Conservation (phyloP, 805 yeast species). For the Candida boidinii region DNA sequence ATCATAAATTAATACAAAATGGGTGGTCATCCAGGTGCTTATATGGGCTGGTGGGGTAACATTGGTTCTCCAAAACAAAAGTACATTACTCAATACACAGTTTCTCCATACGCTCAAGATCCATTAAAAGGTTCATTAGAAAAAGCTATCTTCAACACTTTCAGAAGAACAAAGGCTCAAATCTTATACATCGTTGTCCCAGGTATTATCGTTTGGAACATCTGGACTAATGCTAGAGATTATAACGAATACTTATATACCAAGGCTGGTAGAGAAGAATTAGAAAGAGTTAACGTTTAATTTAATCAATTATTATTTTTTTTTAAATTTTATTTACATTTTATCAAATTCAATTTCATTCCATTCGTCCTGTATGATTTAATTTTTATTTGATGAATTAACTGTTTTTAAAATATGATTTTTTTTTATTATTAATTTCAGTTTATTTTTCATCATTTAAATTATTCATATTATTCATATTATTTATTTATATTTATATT, state of each 20-base stretch:
- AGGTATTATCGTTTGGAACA: constrained; percentile 68
- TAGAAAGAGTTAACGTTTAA: constrained; percentile 50
- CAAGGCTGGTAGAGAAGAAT: constrained; percentile 95
- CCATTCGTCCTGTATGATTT: too few relatives aligned
- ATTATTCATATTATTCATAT: too few relatives aligned
- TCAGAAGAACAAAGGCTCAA: constrained; percentile 90
- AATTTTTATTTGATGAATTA: too few relatives aligned
- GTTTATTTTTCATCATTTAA: too few relatives aligned
- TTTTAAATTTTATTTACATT: too few relatives aligned
- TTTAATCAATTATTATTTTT: background rate
- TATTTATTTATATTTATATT: too few relatives aligned
- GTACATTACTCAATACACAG: constrained; percentile 79
- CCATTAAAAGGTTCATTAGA: constrained; percentile 83
- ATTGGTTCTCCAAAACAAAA: constrained; percentile 80
- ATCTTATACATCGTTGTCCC: constrained; percentile 72
- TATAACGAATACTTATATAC: constrained; percentile 93
- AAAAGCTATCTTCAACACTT: constrained; percentile 83
- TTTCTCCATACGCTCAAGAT: constrained; percentile 88
- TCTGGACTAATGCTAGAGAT: constrained; percentile 83
- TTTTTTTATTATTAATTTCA: too few relatives aligned
- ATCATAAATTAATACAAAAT: constrained; percentile 25
- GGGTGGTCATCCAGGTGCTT: constrained; percentile 69
- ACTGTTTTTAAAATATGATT: too few relatives aligned
- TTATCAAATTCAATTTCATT: too few relatives aligned
- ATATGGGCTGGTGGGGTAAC: constrained; percentile 98